Evolutionary conservation across 768 basidiomycete genomes (phyloP), one percentile per base, ranked within the genome.

Genomic region (Suillus plorans): DNA sequence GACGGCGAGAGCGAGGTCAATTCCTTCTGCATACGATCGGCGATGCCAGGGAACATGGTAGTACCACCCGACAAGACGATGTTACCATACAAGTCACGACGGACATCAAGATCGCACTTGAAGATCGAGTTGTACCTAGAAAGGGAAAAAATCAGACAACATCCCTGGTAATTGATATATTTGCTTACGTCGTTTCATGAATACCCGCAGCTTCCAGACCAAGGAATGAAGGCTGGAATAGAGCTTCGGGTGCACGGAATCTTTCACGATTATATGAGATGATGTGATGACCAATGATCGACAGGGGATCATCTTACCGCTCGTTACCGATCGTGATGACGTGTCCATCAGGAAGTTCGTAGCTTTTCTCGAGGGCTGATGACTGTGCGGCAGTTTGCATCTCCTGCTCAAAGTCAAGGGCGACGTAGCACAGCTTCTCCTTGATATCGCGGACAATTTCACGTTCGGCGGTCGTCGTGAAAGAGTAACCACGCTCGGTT

Each of bases 401-500:
- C 80, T 97, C 95, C 78, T 95, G 91, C 74, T 96, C 94, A 69
- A 95, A 96, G 79, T 96, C 94, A 66, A 95, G 86, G 45, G 94
- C 94, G 68, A 97, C 95, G 76, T 96, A 96, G 78, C 94, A 95
- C 36, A 96, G 87, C 78, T 89, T 89, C 81, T 89, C 88, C 85
- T 97, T 97, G 85, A 97, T 96, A 78, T 97, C 95, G 65, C 95
- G 86, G 70, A 97, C 95, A 65, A 97, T 94, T 87, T 95, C 94
- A 73, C 89, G 86, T 80, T 95, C 94, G 44, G 93, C 94, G 14
- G 93, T 91, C 67, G 95, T 97, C 70, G 92, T 95, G 86, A 97
- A 97, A 20, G 88, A 85, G 79, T 97, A 96, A 13, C 95, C 95
- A 73, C 95, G 89, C 80, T 97, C 95, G 78, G 85, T 90, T 74